Conservation (phyloP, 495 filamentous ascomycete species). For the Amorphotheca resinae region DNA sequence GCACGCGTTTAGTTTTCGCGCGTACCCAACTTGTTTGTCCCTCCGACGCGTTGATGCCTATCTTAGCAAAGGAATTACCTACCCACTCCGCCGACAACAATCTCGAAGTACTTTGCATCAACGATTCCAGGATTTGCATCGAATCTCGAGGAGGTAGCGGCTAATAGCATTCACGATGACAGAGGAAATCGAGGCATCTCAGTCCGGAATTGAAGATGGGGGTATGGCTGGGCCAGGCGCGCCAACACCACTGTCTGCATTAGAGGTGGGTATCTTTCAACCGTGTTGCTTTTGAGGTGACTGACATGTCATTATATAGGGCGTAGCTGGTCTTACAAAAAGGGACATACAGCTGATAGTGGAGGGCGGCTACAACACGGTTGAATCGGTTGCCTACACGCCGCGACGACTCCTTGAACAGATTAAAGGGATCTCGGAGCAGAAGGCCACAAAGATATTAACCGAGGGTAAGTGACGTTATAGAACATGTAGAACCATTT, state of each 20-base stretch:
- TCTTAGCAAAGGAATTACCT: too few species aligned
- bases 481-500: conserved; percentile 6
- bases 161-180: conserved; percentile 8
- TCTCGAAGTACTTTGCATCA: neutral
- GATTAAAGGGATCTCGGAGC: conserved; percentile 94
- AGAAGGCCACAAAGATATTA: conserved; percentile 89
- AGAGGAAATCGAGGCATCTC: conserved; percentile 19
- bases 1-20: neutral
- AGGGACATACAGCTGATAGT: conserved; percentile 86
- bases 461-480: conserved; percentile 55
- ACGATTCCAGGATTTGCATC: neutral
- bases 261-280: conserved; percentile 52
- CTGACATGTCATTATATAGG: conserved; percentile 31
- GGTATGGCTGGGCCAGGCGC: conserved; percentile 70
- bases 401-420: conserved; percentile 77
- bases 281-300: neutral
- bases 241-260: conserved; percentile 72
- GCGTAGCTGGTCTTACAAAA: conserved; percentile 73
- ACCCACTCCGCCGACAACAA: neutral
- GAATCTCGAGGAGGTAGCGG: neutral
- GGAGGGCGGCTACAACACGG: conserved; percentile 87
- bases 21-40: neutral
- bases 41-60: neutral
- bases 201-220: conserved; percentile 28
- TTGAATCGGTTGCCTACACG: conserved; percentile 92